These are phyloP conservation scores for Rhizopus microsporus DNA, from an alignment of 371 early-diverging fungal genomes.

Conservation along the genomic window DNA sequence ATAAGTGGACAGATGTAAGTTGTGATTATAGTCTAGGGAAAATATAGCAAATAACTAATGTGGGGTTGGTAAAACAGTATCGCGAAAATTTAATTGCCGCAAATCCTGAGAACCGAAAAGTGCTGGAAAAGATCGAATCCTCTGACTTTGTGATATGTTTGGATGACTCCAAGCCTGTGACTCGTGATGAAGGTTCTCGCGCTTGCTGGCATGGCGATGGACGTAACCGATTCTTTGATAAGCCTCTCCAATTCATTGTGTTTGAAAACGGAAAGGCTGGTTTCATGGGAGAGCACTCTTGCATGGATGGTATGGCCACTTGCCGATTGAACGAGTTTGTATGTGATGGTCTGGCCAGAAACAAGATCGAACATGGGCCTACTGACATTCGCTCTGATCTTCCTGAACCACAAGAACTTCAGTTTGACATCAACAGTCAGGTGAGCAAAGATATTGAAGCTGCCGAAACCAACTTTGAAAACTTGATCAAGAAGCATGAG, in stretches of 20 bases:
- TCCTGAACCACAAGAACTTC: conserved; percentile 65
- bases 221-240: conserved; percentile 93
- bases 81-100: conserved; percentile 67
- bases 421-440: conserved; percentile 64
- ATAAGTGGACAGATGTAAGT: conserved; percentile 87
- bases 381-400: conserved; percentile 51
- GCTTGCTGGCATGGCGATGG: conserved; percentile 95
- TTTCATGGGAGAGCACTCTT: conserved; percentile 94
- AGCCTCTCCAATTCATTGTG: conserved; percentile 90
- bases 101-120: conserved; percentile 64
- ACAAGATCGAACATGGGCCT: conserved; percentile 67
- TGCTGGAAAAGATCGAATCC: conserved; percentile 80
- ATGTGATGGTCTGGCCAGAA: conserved; percentile 42
- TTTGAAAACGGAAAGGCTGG: conserved; percentile 96
- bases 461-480: conserved; percentile 73
- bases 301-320: conserved; percentile 96
- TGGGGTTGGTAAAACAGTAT: conserved; percentile 18
- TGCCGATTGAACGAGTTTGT: conserved; percentile 75
- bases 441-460: conserved; percentile 56
- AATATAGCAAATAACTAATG: too few species aligned
- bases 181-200: conserved; percentile 78
- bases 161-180: conserved; percentile 81
- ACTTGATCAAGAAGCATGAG: conserved; percentile 74
- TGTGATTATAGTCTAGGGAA: too few species aligned
- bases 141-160: conserved; percentile 86